phyloP scores from a whole-genome alignment of 148 eudicot genomes.

The Salicornia ramosissima region DNA sequence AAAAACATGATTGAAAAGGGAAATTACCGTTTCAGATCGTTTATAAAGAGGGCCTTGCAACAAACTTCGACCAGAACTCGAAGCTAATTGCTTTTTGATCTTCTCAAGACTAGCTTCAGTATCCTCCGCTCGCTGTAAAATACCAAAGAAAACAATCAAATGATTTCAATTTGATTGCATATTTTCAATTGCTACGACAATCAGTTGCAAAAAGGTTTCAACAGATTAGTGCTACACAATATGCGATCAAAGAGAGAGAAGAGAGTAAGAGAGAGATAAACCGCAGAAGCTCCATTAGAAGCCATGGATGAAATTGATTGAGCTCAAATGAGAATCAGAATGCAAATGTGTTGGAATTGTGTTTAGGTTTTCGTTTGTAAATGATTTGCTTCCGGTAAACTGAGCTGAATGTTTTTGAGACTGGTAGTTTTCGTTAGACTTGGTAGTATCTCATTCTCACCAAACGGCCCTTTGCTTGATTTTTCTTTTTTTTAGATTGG shows the following conservation, averaged over 20 bases:
- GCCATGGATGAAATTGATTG: conserved; percentile 36
- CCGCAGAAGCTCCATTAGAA: conserved; percentile 49
- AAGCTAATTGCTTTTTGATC: conserved; percentile 87
- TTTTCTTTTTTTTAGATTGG: too few species aligned
- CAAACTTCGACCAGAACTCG: conserved; percentile 72
- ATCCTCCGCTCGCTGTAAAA: conserved; percentile 57
- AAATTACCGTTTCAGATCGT: conserved; percentile 86
- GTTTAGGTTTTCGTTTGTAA: neutral
- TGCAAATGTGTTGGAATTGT: neutral
- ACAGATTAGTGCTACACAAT: neutral
- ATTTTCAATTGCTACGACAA: too few species aligned
- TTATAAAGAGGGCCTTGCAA: conserved; percentile 93
- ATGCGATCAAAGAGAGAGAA: neutral
- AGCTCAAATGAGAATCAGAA: neutral
- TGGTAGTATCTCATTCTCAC: conserved; percentile 1
- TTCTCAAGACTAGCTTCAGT: conserved; percentile 69
- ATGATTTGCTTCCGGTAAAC: neutral
- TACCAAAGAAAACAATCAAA: conserved; percentile 2
- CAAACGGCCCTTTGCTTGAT: neutral
- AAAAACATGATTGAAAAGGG: too few species aligned
- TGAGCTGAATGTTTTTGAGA: neutral
- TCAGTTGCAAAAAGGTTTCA: neutral
- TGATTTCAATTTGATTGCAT: neutral
- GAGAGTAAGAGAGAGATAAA: conserved; percentile 23
- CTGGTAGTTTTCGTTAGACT: conserved; percentile 2